These are phyloP conservation scores for Phytopythium oedochilum DNA, from an alignment of 352 stramenopile genomes.

Conservation along the genomic window DNA sequence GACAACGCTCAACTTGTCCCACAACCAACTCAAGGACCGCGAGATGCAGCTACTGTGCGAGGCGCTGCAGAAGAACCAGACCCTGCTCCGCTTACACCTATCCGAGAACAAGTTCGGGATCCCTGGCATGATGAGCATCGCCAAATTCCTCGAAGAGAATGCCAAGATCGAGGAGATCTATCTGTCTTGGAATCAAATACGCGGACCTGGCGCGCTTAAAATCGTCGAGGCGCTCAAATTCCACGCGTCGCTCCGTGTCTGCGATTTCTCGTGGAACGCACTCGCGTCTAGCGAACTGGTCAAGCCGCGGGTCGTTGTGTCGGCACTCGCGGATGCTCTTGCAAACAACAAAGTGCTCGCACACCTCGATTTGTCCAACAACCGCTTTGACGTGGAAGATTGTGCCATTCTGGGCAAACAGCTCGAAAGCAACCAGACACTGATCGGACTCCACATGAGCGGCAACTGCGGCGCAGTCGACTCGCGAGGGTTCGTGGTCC, in stretches of 20 bases:
- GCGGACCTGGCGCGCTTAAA: slow-evolving; percentile 60
- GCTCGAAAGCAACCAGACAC: slow-evolving; percentile 66
- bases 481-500: slow-evolving; percentile 59
- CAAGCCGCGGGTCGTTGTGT: slow-evolving; percentile 37
- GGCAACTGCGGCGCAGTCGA: slow-evolving; percentile 69
- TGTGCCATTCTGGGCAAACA: slow-evolving; percentile 54
- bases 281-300: slow-evolving; percentile 50
- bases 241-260: slow-evolving; percentile 58
- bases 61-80: slow-evolving; percentile 67
- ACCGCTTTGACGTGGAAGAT: slow-evolving; percentile 57
- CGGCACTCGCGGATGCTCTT: slow-evolving; percentile 51
- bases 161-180: slow-evolving; percentile 76
- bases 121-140: slow-evolving; percentile 54
- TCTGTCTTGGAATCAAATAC: slow-evolving; percentile 70
- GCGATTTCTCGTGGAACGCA: slow-evolving; percentile 77
- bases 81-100: slow-evolving; percentile 54
- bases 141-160: slow-evolving; percentile 71
- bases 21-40: slow-evolving; percentile 56
- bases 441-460: slow-evolving; percentile 72
- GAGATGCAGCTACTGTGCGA: slow-evolving; percentile 71
- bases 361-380: slow-evolving; percentile 73
- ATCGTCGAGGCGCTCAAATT: slow-evolving; percentile 73
- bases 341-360: slow-evolving; percentile 74
- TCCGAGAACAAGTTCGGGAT: slow-evolving; percentile 70
- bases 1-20: slow-evolving; percentile 56